Evolutionary conservation across 2,329 filamentous ascomycete genomes (phyloP), one percentile per base, ranked within the genome.

Genomic region (Gaeumannomyces sp.): DNA sequence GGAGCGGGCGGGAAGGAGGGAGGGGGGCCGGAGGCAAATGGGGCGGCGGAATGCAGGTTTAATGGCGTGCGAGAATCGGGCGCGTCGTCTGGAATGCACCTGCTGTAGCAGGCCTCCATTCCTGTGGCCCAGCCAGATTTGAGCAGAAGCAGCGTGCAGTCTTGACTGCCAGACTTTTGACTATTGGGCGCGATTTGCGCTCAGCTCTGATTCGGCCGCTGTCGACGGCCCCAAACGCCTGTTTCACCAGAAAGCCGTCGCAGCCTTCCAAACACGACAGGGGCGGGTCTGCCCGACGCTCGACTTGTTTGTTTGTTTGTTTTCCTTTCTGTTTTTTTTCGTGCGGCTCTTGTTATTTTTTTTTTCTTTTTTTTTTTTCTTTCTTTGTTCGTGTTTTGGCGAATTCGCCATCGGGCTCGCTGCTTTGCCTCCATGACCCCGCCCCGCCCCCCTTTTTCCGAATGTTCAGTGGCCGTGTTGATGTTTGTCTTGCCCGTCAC

Each of bases 401-500:
- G 33, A 33, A 27, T 33, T 22, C 58, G 58, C 58, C 29, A 60
- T 35, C n/a, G 14, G 14, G 13, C 29, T 35, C 59, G 13, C 31
- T 31, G 31, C 33, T 27, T n/a, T 35, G 29, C 59, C 59, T 60
- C 59, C 35, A 8, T 7, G 4, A 7, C 59, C 31, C 29, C 31
- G 28, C 29, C n/a, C 33, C n/a, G n/a, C 16, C 14, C 33, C n/a
- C 60, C 60, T 28, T 31, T 61, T 61, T 38, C 11, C 35, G 16
- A 4, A 27, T 29, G 16, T 25, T 27, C 60, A 27, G 35, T 38
- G 29, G 59, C 28, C 29, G 22, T 60, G 59, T 60, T 25, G 29
- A 60, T 60, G 59, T 60, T 60, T 60, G n/a, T 60, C 29, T 56
- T 59, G 57, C n/a, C 33, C 33, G 33, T 33, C 33, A n/a, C 27